Evolutionary conservation across 1,284 basidiomycete species (phyloP).

Genomic region (Xerocomus minutiporus): DNA sequence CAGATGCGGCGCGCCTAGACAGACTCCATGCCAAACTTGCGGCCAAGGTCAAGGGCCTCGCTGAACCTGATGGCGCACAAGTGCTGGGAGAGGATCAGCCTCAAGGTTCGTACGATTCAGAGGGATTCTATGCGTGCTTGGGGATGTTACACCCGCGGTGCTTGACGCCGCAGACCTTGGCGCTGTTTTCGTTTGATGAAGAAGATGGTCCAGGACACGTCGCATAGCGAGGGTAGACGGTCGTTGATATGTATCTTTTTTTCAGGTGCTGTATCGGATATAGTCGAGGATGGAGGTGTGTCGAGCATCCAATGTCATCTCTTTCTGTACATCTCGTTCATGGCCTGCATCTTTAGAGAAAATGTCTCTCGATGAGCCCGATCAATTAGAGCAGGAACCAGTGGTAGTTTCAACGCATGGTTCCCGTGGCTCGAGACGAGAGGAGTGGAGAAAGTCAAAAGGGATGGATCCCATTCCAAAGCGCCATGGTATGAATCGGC

Average conservation of each 20-base stretch:
- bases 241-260: slow-evolving; percentile 17
- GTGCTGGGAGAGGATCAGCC: slow-evolving; percentile 33
- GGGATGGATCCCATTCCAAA: slow-evolving; percentile 53
- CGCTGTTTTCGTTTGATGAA: slow-evolving; percentile 20
- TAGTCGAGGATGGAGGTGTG: slow-evolving; percentile 26
- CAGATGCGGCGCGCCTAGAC: slow-evolving; percentile 79
- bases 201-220: not conserved
- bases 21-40: slow-evolving; percentile 72
- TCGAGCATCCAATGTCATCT: slow-evolving; percentile 9
- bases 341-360: slow-evolving; percentile 37
- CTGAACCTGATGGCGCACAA: slow-evolving; percentile 36
- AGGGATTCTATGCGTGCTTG: slow-evolving; percentile 33
- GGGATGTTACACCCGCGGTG: slow-evolving; percentile 46
- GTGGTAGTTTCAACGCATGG: slow-evolving; percentile 70
- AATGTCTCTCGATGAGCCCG: slow-evolving; percentile 48
- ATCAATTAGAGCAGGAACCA: slow-evolving; percentile 23
- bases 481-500: slow-evolving; percentile 57
- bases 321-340: slow-evolving; percentile 6
- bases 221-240: not conserved
- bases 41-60: slow-evolving; percentile 37
- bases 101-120: slow-evolving; percentile 57
- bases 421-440: slow-evolving; percentile 61
- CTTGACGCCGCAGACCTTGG: slow-evolving; percentile 53
- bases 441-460: slow-evolving; percentile 72
- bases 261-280: slow-evolving; percentile 18